These are phyloP conservation scores for Biscogniauxia sp. DNA, from an alignment of 2,329 filamentous ascomycete genomes.

Conservation along the genomic window DNA sequence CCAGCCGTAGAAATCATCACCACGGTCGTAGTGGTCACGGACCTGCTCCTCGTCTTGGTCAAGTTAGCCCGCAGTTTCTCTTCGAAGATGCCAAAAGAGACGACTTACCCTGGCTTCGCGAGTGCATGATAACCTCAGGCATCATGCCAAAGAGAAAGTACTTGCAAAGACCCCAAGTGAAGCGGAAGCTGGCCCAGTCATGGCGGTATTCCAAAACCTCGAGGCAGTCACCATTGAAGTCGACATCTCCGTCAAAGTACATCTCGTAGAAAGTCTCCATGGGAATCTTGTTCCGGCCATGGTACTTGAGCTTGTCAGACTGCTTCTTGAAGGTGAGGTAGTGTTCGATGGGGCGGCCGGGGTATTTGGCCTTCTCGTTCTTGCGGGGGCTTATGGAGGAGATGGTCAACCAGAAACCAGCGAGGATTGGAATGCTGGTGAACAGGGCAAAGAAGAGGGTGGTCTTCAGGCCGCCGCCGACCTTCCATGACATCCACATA, in stretches of 20 bases:
- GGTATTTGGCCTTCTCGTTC: conserved; percentile 87
- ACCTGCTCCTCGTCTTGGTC: conserved; percentile 88
- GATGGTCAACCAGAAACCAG: conserved; percentile 75
- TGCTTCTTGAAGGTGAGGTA: conserved; percentile 80
- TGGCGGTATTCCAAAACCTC: conserved; percentile 92
- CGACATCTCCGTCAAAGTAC: conserved; percentile 93
- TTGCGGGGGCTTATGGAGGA: conserved; percentile 82
- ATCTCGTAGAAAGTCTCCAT: conserved; percentile 96
- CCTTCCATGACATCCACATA: conserved; percentile 75
- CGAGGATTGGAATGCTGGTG: conserved; percentile 74
- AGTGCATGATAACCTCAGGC: conserved; percentile 89
- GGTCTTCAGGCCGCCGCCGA: conserved; percentile 84
- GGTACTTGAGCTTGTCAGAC: conserved; percentile 63
- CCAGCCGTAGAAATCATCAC: conserved; percentile 98
- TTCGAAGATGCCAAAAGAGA: neutral
- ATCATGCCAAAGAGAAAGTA: conserved; percentile 86
- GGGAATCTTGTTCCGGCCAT: conserved; percentile 76
- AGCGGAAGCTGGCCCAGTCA: conserved; percentile 94
- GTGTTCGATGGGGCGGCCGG: conserved; percentile 83
- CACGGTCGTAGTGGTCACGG: conserved; percentile 94
- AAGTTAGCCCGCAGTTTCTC: conserved; percentile 10
- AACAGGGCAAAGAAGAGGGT: conserved; percentile 82
- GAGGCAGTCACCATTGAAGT: conserved; percentile 90
- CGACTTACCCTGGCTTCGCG: conserved; percentile 72
- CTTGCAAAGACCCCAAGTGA: conserved; percentile 81